These are phyloP conservation scores for Fusarium neocosmosporiellum DNA, from an alignment of 2,329 filamentous ascomycete genomes.

Conservation along the genomic window DNA sequence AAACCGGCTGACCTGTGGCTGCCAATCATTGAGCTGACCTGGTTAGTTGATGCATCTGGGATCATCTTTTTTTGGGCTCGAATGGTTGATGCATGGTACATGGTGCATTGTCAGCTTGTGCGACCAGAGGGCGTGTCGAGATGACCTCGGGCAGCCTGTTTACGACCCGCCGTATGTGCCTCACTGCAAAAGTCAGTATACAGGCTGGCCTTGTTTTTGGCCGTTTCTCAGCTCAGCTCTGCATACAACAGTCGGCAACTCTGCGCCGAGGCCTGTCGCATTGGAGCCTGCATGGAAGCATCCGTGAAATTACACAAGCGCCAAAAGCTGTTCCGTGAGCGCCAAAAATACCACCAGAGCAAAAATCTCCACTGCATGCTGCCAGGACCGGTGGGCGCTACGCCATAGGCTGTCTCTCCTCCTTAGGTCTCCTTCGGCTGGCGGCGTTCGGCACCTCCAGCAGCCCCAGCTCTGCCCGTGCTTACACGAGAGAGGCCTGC, in stretches of 20 bases:
- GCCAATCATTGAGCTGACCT: conserved; percentile 22
- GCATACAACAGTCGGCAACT: neutral
- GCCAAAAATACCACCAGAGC: neutral
- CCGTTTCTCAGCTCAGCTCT: neutral
- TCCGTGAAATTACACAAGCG: conserved; percentile 10
- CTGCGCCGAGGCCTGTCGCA: conserved; percentile 1
- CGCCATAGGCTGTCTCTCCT: neutral
- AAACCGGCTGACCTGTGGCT: conserved; percentile 23
- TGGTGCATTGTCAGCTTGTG: conserved; percentile 10
- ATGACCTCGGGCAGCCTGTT: neutral
- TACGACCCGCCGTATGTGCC: too few species aligned
- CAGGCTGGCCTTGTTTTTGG: neutral
- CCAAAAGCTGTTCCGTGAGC: neutral
- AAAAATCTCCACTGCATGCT: conserved; percentile 3
- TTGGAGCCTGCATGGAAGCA: neutral
- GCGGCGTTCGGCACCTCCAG: neutral
- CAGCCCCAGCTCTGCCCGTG: neutral
- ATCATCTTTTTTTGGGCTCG: conserved; percentile 29
- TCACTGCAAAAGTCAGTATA: too few species aligned
- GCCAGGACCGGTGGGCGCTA: neutral
- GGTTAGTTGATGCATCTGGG: conserved; percentile 13
- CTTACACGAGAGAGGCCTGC: neutral
- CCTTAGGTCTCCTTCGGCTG: neutral
- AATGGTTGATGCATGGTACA: neutral
- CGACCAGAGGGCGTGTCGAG: neutral